phyloP scores from a whole-genome alignment of 2,329 filamentous ascomycete species.

The Ophiostoma quercus region DNA sequence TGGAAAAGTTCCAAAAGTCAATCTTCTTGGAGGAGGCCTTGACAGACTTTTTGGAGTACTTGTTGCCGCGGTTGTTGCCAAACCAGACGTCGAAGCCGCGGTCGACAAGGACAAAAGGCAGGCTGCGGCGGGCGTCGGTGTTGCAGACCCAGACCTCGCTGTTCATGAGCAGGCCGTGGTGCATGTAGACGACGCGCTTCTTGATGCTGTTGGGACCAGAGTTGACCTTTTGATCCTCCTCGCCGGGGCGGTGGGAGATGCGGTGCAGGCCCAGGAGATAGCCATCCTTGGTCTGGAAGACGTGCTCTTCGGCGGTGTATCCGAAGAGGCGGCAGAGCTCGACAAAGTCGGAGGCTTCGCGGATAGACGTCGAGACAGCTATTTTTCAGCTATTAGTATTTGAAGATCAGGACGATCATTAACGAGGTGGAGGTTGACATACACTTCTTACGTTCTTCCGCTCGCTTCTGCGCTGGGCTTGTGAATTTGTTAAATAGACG shows the following conservation, averaged over 20 bases:
- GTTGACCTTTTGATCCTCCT: slow-evolving; percentile 76
- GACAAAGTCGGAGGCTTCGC: slow-evolving; percentile 83
- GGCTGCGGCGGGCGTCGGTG: slow-evolving; percentile 76
- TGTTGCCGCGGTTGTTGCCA: slow-evolving; percentile 97
- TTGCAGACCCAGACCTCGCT: slow-evolving; percentile 96
- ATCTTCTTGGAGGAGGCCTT: slow-evolving; percentile 66
- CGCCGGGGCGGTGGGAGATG: slow-evolving; percentile 74
- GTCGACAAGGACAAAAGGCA: slow-evolving; percentile 86
- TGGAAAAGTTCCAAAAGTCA: slow-evolving; percentile 95
- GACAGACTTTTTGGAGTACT: slow-evolving; percentile 95
- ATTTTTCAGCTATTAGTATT: neutral
- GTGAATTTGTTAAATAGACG: slow-evolving; percentile 75
- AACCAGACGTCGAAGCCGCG: slow-evolving; percentile 95
- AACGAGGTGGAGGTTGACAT: slow-evolving; percentile 39
- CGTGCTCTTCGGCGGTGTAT: slow-evolving; percentile 92
- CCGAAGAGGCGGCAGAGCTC: slow-evolving; percentile 90
- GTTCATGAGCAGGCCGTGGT: slow-evolving; percentile 97
- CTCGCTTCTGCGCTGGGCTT: slow-evolving; percentile 62
- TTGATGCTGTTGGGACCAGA: slow-evolving; percentile 58
- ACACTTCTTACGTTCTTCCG: slow-evolving; percentile 63
- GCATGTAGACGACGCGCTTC: slow-evolving; percentile 88
- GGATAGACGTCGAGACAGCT: slow-evolving; percentile 69
- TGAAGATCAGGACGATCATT: slow-evolving; percentile 25
- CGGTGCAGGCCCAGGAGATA: slow-evolving; percentile 88
- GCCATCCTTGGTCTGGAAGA: slow-evolving; percentile 89